Conservation (phyloP, 805 yeast genomes). For the Diddensiella santjacobensis region DNA sequence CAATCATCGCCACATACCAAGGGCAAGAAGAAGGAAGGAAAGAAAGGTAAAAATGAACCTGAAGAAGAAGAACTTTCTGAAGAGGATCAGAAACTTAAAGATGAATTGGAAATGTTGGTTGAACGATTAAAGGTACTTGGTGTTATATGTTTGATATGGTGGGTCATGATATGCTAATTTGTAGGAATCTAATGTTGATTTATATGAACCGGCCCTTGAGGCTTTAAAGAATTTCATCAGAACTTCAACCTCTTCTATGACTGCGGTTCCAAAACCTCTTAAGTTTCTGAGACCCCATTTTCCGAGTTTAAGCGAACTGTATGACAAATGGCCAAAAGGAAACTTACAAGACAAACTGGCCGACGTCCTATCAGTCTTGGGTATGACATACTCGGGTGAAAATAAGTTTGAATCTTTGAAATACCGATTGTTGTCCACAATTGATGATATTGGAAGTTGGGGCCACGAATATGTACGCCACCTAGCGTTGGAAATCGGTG, state of each 20-base stretch:
- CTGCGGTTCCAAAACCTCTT: slow-evolving; percentile 98
- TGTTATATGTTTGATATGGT: no score
- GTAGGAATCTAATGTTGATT: slow-evolving; percentile 36
- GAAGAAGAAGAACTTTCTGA: slow-evolving; percentile 85
- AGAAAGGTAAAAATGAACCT: slow-evolving; percentile 31
- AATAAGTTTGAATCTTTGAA: slow-evolving; percentile 75
- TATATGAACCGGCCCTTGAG: slow-evolving; percentile 60
- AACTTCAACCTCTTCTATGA: slow-evolving; percentile 96
- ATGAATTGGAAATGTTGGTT: slow-evolving; percentile 80
- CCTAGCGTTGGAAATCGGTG: slow-evolving; percentile 91
- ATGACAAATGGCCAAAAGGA: slow-evolving; percentile 57
- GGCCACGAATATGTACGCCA: slow-evolving; percentile 98
- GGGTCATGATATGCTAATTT: no score
- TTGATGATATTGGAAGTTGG: slow-evolving; percentile 73
- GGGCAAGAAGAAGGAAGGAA: slow-evolving; percentile 22
- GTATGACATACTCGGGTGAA: slow-evolving; percentile 87
- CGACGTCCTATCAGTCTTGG: slow-evolving; percentile 86
- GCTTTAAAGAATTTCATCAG: slow-evolving; percentile 73
- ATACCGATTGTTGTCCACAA: slow-evolving; percentile 64
- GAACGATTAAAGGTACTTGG: slow-evolving; percentile 68
- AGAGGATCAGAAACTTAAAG: slow-evolving; percentile 85
- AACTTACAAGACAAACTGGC: slow-evolving; percentile 55
- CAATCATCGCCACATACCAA: background rate
- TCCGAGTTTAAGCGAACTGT: slow-evolving; percentile 59
- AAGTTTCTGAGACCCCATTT: slow-evolving; percentile 90